phyloP scores from a whole-genome alignment of 108 stramenopile species.

The Conticribra guillardii region DNA sequence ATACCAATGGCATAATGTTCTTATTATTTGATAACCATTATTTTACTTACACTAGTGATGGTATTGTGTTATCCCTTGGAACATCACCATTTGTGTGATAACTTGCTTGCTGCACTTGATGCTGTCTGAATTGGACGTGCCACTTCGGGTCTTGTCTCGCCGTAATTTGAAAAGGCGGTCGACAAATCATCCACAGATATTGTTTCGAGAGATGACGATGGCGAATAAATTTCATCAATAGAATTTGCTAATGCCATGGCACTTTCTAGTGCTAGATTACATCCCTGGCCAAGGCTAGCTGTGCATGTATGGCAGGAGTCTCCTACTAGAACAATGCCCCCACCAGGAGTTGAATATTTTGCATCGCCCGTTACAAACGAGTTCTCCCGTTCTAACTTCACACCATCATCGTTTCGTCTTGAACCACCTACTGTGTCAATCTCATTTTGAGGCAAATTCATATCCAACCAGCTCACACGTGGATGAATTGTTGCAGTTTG shows the following conservation, averaged over 20 bases:
- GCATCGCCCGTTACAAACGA: neutral
- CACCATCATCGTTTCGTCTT: no score
- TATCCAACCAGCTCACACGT: slow-evolving; percentile 15
- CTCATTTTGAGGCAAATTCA: neutral
- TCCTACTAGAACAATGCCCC: slow-evolving; percentile 20
- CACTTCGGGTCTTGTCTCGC: slow-evolving; percentile 10
- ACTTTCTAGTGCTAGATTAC: slow-evolving; percentile 32
- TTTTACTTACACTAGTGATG: neutral
- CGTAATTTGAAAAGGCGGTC: slow-evolving; percentile 13
- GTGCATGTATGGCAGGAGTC: slow-evolving; percentile 28
- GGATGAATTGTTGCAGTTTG: slow-evolving; percentile 11
- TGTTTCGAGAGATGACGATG: neutral
- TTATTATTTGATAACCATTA: neutral
- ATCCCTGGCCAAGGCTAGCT: slow-evolving; percentile 31
- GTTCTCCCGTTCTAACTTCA: neutral
- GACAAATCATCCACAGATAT: neutral
- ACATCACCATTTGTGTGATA: neutral
- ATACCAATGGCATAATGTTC: no score
- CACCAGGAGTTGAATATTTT: slow-evolving; percentile 11
- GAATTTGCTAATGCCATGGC: slow-evolving; percentile 12
- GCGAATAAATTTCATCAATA: neutral
- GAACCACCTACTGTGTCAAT: no score
- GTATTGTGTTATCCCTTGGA: no score
- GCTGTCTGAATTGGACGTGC: slow-evolving; percentile 10
- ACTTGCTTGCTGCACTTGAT: neutral